These are phyloP conservation scores for Schwanniomyces occidentalis DNA, from an alignment of 805 yeast species.

Conservation along the genomic window DNA sequence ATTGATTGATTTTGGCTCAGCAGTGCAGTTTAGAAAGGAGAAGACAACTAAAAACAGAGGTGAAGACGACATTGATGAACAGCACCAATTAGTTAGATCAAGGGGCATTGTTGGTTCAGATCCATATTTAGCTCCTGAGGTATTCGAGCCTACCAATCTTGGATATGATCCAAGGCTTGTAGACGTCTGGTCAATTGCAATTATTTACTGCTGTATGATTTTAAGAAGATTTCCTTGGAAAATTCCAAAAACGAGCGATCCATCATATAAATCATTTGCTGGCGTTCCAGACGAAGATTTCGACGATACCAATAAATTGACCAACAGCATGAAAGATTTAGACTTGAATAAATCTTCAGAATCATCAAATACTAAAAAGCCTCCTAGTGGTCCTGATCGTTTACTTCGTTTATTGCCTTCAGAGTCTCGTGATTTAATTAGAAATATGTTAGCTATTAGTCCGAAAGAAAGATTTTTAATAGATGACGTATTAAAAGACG, in stretches of 20 bases:
- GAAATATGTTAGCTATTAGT: constrained; percentile 63
- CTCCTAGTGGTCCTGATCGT: constrained; percentile 62
- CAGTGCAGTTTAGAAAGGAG: constrained; percentile 76
- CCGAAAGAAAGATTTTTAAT: constrained; percentile 60
- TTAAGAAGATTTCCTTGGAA: constrained; percentile 94
- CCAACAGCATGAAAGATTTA: constrained; percentile 2
- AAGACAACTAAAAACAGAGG: constrained; percentile 3
- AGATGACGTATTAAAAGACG: constrained; percentile 53
- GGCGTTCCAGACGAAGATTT: constrained; percentile 17
- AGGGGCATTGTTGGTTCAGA: constrained; percentile 93
- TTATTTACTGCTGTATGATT: constrained; percentile 88
- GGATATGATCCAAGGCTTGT: constrained; percentile 84
- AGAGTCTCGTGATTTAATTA: constrained; percentile 60
- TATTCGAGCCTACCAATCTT: constrained; percentile 44
- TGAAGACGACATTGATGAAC: constrained; percentile 37
- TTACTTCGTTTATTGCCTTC: constrained; percentile 70
- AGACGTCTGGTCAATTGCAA: constrained; percentile 93
- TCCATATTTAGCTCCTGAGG: constrained; percentile 95
- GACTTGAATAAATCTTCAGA: background rate
- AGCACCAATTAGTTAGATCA: constrained; percentile 57
- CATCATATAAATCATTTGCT: constrained; percentile 68
- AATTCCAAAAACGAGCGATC: constrained; percentile 76
- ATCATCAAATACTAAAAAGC: constrained; percentile 20
- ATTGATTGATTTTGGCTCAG: constrained; percentile 91
- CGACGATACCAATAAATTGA: constrained; percentile 11